Percentiles rank a stretch among this genome's conserved stretches.
Conservation (phyloP, 1,284 basidiomycete genomes). For the Cyathus olla region DNA sequence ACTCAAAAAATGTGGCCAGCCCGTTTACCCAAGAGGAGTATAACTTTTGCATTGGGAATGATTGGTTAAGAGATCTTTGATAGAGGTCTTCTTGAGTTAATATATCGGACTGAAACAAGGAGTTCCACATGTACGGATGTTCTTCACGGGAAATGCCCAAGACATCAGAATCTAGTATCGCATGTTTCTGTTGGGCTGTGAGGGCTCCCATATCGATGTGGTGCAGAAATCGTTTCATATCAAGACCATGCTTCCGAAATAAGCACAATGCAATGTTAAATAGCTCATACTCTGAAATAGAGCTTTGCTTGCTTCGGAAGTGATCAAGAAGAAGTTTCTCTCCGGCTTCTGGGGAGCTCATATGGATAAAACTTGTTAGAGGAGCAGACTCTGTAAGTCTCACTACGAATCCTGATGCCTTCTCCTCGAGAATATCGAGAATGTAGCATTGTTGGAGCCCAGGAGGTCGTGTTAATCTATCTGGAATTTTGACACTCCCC, state of each 20-base stretch:
- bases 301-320: slow-evolving; percentile 58
- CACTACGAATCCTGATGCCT: slow-evolving; percentile 56
- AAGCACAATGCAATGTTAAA: slow-evolving; percentile 61
- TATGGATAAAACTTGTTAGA: slow-evolving; percentile 21
- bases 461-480: slow-evolving; percentile 52
- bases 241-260: slow-evolving; percentile 54
- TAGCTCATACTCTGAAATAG: slow-evolving; percentile 69
- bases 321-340: slow-evolving; percentile 54
- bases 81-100: slow-evolving; percentile 60
- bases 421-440: slow-evolving; percentile 61
- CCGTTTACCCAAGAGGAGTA: slow-evolving; percentile 67
- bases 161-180: slow-evolving; percentile 52
- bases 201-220: slow-evolving; percentile 69
- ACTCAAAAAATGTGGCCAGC: slow-evolving; percentile 68
- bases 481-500: slow-evolving; percentile 39
- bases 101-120: slow-evolving; percentile 68
- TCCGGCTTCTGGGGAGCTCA: slow-evolving; percentile 35
- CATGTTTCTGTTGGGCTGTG: slow-evolving; percentile 62
- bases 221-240: slow-evolving; percentile 55
- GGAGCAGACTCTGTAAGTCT: slow-evolving; percentile 44
- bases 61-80: slow-evolving; percentile 58
- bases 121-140: slow-evolving; percentile 68
- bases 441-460: slow-evolving; percentile 62
- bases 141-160: slow-evolving; percentile 49
- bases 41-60: slow-evolving; percentile 67